Conservation (phyloP, 2,329 filamentous ascomycete genomes). For the Juglanconis oblonga region DNA sequence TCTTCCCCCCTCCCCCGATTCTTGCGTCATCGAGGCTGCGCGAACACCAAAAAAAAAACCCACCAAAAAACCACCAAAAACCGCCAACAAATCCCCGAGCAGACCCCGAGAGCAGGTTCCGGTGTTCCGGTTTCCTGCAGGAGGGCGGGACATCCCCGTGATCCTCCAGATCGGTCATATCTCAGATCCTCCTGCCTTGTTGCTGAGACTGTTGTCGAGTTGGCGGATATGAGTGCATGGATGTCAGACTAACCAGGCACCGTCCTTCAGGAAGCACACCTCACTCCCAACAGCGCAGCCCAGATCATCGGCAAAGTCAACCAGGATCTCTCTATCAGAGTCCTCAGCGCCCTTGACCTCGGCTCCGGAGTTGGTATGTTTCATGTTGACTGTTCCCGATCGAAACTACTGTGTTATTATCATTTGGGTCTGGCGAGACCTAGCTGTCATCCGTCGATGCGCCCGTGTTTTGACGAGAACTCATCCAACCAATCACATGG, state of each 20-base stretch:
- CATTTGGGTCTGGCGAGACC: not conserved
- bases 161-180: too few species aligned
- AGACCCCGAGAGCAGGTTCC: not conserved
- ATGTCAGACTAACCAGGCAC: not conserved
- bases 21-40: not conserved
- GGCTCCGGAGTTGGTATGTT: slow-evolving; percentile 66
- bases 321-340: slow-evolving; percentile 68
- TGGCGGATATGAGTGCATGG: not conserved
- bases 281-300: slow-evolving; percentile 65
- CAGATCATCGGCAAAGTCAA: slow-evolving; percentile 82
- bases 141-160: too few species aligned
- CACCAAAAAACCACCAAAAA: not conserved
- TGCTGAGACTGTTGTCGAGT: not conserved
- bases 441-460: too few species aligned
- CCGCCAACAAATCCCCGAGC: not conserved
- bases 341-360: slow-evolving; percentile 67
- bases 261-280: slow-evolving; percentile 61
- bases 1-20: not conserved
- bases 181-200: not conserved
- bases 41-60: not conserved
- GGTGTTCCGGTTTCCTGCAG: too few species aligned
- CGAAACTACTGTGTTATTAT: not conserved
- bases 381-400: not conserved
- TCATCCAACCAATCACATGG: not conserved
- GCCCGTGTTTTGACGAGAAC: too few species aligned